phyloP scores from a whole-genome alignment of 2,329 filamentous ascomycete genomes.

The Pseudogymnoascus sp. region DNA sequence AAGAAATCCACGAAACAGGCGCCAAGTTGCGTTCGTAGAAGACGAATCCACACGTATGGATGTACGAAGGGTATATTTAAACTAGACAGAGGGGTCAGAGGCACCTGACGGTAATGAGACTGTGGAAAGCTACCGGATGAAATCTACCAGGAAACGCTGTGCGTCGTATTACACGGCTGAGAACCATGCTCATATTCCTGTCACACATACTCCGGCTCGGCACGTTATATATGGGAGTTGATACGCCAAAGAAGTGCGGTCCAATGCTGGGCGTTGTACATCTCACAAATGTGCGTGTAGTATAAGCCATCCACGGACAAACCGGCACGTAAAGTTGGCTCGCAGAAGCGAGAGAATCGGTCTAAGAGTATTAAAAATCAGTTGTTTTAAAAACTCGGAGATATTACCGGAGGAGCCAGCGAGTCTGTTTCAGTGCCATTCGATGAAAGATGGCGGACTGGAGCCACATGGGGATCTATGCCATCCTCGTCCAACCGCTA shows the following conservation, averaged over 20 bases:
- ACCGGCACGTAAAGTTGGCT: not conserved
- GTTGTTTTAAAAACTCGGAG: not conserved
- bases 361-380: too few relatives aligned
- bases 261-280: not conserved
- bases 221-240: not conserved
- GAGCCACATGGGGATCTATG: not conserved
- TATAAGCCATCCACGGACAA: not conserved
- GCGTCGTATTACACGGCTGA: slow-evolving; percentile 4
- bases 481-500: not conserved
- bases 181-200: not conserved
- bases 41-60: not conserved
- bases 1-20: not conserved
- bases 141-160: not conserved
- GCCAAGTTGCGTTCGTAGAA: not conserved
- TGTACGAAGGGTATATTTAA: not conserved
- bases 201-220: not conserved
- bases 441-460: not conserved
- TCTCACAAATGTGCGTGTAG: not conserved
- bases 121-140: not conserved
- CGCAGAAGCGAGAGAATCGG: not conserved
- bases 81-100: not conserved
- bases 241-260: not conserved
- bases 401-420: not conserved
- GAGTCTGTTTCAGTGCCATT: not conserved
- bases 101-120: not conserved